Evolutionary conservation across 2,329 filamentous ascomycete species (phyloP), one percentile per base, ranked within the genome.

Genomic region (Nannizzia gypsea): DNA sequence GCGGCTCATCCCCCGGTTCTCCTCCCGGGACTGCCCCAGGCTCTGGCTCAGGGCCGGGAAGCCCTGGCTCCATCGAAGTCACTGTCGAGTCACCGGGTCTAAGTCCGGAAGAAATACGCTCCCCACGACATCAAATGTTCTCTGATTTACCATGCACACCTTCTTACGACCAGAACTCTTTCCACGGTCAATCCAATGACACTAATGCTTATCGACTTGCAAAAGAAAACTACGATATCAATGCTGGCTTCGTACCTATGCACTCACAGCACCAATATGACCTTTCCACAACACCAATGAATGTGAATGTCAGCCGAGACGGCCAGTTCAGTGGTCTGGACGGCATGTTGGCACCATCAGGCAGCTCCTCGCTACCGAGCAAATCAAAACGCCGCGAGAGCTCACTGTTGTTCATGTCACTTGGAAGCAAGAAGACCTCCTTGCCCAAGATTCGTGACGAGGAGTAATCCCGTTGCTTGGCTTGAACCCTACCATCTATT

Each of bases 81-180:
- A 72, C 70, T 1, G 72, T 76, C 11, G 66, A 70, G 26, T 61
- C 42, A 22, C 59, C 69, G 26, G 66, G 72, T 24, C 66, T 80
- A 6, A 74, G 74, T 0, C 74, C 82, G 11, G 81, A 84, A 59
- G 82, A 83, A 63, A 79, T 85, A 56, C 81, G 83, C 48, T 85
- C 83, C 48, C 83, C 85, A 20, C 79, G 83, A 24, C 80, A 80
- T 62, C 84, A 86, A 67, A 83, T 84, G 76, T 86, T 86, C 68
- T 80, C 81, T 1, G 83, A 87, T 63, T 73, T 85, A n/a, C 82
- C 84, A 5, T 42, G 38, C 17, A 86, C 83, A 0, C 83, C 83
- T 34, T 79, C 78, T 1, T 85, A 85, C 67, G 80, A 81, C 60
- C 82, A 84, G 64, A 79, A 78, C 8, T 76, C 76, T 8, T 82